These are phyloP conservation scores for Penicillium alfredii DNA, from an alignment of 495 filamentous ascomycete genomes.

Conservation along the genomic window DNA sequence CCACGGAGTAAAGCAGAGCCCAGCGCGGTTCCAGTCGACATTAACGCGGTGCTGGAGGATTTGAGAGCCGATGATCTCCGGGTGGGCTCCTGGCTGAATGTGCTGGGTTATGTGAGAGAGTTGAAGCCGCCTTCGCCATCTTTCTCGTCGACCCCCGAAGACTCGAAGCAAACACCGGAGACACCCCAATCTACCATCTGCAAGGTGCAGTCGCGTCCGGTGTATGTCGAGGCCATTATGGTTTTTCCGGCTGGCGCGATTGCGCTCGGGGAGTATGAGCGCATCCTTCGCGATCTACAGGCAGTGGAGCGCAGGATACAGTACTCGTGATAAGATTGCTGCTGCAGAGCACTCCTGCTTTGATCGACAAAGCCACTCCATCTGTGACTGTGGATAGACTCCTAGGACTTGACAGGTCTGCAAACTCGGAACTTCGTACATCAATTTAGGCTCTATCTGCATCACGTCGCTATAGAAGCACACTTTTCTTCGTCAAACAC, in stretches of 20 bases:
- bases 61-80: conserved; percentile 59
- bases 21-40: conserved; percentile 55
- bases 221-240: conserved; percentile 58
- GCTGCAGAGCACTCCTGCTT: too few species aligned
- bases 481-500: conserved; percentile 12
- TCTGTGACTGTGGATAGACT: too few species aligned
- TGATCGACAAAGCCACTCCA: too few species aligned
- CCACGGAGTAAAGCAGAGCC: conserved; percentile 33
- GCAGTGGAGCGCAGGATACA: conserved; percentile 32
- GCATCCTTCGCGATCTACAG: conserved; percentile 29
- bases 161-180: conserved; percentile 2
- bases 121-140: conserved; percentile 6
- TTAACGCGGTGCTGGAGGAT: conserved; percentile 61
- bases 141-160: conserved; percentile 9
- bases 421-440: too few species aligned
- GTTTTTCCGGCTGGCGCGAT: conserved; percentile 61
- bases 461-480: too few species aligned
- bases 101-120: conserved; percentile 70
- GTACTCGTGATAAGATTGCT: too few species aligned
- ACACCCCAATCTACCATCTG: neutral
- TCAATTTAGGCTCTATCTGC: too few species aligned
- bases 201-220: conserved; percentile 14
- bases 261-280: conserved; percentile 59
- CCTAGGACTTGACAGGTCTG: too few species aligned
- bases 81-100: conserved; percentile 84